Evolutionary conservation across 768 basidiomycete species (phyloP), one percentile per base, ranked within the genome.

Genomic region (Symmetrospora coprosmae): DNA sequence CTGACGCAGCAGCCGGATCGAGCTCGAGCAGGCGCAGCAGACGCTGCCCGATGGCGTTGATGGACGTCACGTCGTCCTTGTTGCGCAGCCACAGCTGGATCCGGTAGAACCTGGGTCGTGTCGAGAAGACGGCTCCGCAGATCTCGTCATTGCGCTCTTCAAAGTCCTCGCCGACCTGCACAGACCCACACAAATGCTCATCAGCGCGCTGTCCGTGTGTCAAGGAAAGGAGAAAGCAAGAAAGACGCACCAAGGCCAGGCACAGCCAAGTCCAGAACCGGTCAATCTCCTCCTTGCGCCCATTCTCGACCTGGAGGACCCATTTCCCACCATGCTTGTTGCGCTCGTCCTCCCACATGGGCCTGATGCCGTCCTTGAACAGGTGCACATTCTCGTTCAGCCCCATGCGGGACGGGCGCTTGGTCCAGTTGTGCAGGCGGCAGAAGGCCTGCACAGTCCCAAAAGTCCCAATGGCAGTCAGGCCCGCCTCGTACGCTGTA

Each of bases 311-410:
- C 68, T 87, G 87, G 60, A 96, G 73, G 19, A 90, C 87, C 90
- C 90, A 94, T 74, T 90, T 91, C 34, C 90, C 90, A 19, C 90
- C 90, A 52, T 83, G 79, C 25, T 86, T 85, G 69, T 94, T 94
- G 53, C 87, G 86, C 30, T 80, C 80, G 71, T 92, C 90, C 74
- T 92, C 90, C 89, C 89, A 94, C 90, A 94, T 92, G 14, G 87
- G 87, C 70, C 88, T 87, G 76, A 90, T 90, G 17, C 86, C 86
- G 21, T 81, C 78, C 74, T 92, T 92, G 80, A 96, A 94, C 56
- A 96, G 78, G 70, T 96, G 90, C 68, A 92, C 90, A 74, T 94
- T 96, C 45, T 85, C 84, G 74, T 87, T 88, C 68, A 82, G 82
- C 67, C 89, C 86, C 33, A 92, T 80, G 68, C 82, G 80, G 33